Conservation (phyloP, 2,329 filamentous ascomycete genomes). For the Ascochyta lentis region DNA sequence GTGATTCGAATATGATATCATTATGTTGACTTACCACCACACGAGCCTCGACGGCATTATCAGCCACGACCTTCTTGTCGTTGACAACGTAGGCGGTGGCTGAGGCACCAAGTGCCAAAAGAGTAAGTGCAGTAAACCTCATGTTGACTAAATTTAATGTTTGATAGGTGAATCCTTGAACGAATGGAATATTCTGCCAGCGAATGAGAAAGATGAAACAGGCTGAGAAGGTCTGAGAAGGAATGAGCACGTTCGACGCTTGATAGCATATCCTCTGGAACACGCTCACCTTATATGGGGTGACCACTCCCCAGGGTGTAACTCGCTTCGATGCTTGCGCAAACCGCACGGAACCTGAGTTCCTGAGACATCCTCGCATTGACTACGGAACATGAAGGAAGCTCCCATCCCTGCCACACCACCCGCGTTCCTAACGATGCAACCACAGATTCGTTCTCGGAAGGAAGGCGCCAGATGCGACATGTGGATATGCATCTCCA, state of each 20-base stretch:
- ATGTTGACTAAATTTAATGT: constrained; percentile 33
- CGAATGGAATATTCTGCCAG: constrained; percentile 38
- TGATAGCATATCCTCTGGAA: constrained; percentile 30
- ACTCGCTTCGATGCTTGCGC: constrained; percentile 12
- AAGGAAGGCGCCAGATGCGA: constrained; percentile 21
- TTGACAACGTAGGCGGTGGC: constrained; percentile 43
- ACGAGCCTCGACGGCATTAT: constrained; percentile 37
- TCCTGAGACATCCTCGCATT: constrained; percentile 33
- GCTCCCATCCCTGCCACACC: constrained; percentile 14
- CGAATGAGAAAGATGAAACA: constrained; percentile 37
- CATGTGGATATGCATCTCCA: constrained; percentile 19
- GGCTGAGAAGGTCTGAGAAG: constrained; percentile 41
- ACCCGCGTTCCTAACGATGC: constrained; percentile 8
- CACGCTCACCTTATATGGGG: constrained; percentile 36
- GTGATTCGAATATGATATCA: background rate
- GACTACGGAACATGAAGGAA: constrained; percentile 20
- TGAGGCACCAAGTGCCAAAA: constrained; percentile 43
- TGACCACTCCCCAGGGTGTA: constrained; percentile 8
- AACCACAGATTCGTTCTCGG: constrained; percentile 8
- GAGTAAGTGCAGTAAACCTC: constrained; percentile 39
- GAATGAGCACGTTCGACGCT: constrained; percentile 45
- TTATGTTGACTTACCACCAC: constrained; percentile 28
- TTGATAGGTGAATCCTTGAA: constrained; percentile 21
- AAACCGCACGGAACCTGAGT: constrained; percentile 12
- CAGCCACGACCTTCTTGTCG: constrained; percentile 24